Evolutionary conservation across 768 basidiomycete species (phyloP).

Genomic region (Cantharellus cinnabarinus): DNA sequence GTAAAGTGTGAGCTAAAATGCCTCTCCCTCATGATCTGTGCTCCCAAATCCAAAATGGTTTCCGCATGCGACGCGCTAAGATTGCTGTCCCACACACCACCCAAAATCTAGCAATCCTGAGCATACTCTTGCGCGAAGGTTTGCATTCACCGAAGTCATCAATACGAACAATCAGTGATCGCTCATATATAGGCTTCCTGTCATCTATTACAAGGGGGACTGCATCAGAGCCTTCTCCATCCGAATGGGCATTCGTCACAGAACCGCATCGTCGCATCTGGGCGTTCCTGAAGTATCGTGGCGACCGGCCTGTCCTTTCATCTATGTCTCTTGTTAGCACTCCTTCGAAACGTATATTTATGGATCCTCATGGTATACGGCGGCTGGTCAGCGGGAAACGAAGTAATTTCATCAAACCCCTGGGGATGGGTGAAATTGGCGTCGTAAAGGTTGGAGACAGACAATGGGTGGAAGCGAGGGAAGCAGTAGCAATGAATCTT

Average conservation of each 20-base stretch:
- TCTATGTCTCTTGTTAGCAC: constrained; percentile 66
- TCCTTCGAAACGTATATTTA: constrained; percentile 62
- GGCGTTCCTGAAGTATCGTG: constrained; percentile 86
- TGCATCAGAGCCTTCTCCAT: constrained; percentile 38
- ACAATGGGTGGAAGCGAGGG: constrained; percentile 82
- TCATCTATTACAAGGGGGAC: constrained; percentile 68
- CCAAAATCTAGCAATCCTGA: constrained; percentile 80
- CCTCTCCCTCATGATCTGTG: constrained; percentile 53
- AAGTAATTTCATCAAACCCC: constrained; percentile 58
- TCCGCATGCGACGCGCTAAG: constrained; percentile 61
- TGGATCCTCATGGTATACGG: constrained; percentile 52
- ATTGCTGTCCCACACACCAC: constrained; percentile 65
- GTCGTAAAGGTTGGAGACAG: constrained; percentile 59
- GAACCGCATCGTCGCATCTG: constrained; percentile 67
- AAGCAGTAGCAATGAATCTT: constrained; percentile 60
- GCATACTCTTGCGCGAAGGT: constrained; percentile 71
- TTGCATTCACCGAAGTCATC: not conserved
- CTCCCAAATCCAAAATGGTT: constrained; percentile 79
- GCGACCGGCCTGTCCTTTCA: constrained; percentile 65
- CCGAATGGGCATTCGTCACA: constrained; percentile 33
- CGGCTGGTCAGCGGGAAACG: constrained; percentile 65
- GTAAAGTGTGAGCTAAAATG: not conserved
- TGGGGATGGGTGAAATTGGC: constrained; percentile 85
- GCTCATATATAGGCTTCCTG: constrained; percentile 34
- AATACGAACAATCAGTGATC: too few species aligned